Conservation (phyloP, 169 alveolate species). For the Babesia divergens region DNA sequence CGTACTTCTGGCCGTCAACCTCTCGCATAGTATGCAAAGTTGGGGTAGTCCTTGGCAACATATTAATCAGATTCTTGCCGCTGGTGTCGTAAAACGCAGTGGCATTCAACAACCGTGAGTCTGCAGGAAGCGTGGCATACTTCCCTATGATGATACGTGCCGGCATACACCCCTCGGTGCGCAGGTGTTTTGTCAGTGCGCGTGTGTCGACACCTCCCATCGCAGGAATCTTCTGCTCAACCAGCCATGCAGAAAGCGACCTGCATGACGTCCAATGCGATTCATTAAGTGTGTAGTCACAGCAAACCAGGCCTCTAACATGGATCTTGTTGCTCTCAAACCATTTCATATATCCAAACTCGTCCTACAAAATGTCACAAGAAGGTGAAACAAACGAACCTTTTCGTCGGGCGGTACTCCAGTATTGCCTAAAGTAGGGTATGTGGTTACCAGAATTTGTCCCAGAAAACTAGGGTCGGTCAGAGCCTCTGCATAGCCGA, state of each 20-base stretch:
- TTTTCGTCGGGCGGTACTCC: conserved; percentile 81
- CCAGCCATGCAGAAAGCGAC: conserved; percentile 66
- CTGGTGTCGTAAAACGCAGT: conserved; percentile 23
- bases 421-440: conserved; percentile 84
- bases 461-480: conserved; percentile 86
- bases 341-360: conserved; percentile 69
- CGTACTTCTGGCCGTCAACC: conserved; percentile 17
- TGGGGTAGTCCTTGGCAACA: not conserved
- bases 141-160: conserved; percentile 72
- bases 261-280: conserved; percentile 71
- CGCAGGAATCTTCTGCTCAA: conserved; percentile 61
- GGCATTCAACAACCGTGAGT: conserved; percentile 40
- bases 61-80: conserved; percentile 28
- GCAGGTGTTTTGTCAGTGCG: conserved; percentile 80
- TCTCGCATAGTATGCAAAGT: conserved; percentile 8
- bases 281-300: conserved; percentile 74
- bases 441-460: conserved; percentile 81
- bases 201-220: conserved; percentile 85
- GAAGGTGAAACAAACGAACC: conserved; percentile 25
- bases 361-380: conserved; percentile 40
- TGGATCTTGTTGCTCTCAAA: conserved; percentile 76
- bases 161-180: conserved; percentile 75
- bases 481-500: conserved; percentile 86
- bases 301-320: conserved; percentile 76
- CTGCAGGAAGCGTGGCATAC: conserved; percentile 29